Percentiles rank a stretch among this genome's conserved stretches.
These are phyloP conservation scores for Jacaranda copaia DNA, from an alignment of 257 asterid genomes.

Conservation along the genomic window DNA sequence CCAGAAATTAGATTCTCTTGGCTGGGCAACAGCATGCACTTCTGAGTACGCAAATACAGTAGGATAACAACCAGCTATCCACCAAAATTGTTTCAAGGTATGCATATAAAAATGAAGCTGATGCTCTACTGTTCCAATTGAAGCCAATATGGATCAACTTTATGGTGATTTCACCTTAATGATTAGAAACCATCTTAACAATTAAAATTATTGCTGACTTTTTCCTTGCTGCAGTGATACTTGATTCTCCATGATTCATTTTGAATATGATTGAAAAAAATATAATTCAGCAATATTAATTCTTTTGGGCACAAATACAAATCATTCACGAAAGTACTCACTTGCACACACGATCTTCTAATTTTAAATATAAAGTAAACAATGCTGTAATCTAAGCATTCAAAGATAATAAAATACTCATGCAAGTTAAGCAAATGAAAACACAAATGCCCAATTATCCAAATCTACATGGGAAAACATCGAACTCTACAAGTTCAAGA, in stretches of 20 bases:
- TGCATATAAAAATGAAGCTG: not conserved
- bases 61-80: conserved; percentile 36
- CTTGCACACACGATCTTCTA: conserved; percentile 35
- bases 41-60: conserved; percentile 14
- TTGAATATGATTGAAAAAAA: conserved; percentile 42
- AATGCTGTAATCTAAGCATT: conserved; percentile 21
- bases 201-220: conserved; percentile 28
- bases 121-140: not conserved
- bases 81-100: conserved; percentile 26
- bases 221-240: not conserved
- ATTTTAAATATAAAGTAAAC: not conserved
- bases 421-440: conserved; percentile 30
- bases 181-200: conserved; percentile 15
- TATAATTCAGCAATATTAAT: conserved; percentile 29
- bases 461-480: not conserved
- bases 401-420: conserved; percentile 20
- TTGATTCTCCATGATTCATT: conserved; percentile 35
- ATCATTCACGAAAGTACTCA: conserved; percentile 37
- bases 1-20: conserved; percentile 40
- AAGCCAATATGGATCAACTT: too few species aligned
- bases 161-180: conserved; percentile 16
- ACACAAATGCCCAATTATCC: not conserved
- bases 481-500: not conserved
- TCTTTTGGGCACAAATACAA: conserved; percentile 53
- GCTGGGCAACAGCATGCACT: conserved; percentile 36